Evolutionary conservation across 1,284 basidiomycete genomes (phyloP).

Genomic region (Microbotryum scabiosae): DNA sequence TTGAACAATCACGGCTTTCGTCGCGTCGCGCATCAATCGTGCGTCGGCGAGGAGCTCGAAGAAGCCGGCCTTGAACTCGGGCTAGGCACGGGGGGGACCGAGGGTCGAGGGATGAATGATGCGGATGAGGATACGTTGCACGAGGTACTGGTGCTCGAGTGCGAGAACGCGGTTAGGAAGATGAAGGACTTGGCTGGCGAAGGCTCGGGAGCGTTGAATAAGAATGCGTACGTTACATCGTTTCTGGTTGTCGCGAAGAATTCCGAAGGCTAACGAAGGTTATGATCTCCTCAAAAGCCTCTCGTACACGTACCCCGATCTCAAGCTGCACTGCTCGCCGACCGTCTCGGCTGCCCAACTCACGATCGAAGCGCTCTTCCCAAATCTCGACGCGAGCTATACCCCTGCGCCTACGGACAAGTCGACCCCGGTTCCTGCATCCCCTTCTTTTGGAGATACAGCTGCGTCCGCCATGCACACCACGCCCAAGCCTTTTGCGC

Average conservation of each 20-base stretch:
- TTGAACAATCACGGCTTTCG: conserved; percentile 1
- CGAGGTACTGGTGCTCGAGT: conserved; percentile 5
- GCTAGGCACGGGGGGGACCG: neutral
- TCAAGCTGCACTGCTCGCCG: conserved; percentile 8
- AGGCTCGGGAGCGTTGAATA: neutral
- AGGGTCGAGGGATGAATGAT: neutral
- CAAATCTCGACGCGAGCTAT: neutral
- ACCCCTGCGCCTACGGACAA: neutral
- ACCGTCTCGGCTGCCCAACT: conserved; percentile 10
- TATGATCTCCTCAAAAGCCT: neutral
- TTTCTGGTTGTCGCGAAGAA: too few species aligned
- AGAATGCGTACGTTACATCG: neutral
- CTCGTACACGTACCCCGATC: neutral
- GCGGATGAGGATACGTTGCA: neutral
- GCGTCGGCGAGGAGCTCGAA: conserved; percentile 11
- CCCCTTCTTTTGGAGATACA: neutral
- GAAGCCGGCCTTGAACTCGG: conserved; percentile 21
- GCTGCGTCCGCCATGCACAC: neutral
- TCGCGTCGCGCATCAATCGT: neutral
- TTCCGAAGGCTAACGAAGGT: too few species aligned
- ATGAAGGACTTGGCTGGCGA: conserved; percentile 4
- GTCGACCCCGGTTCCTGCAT: neutral
- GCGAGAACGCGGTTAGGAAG: neutral
- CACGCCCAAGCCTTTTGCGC: conserved; percentile 12
- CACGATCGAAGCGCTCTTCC: conserved; percentile 14